A percentile compares a stretch with the other conserved stretches of the same genome.
Evolutionary conservation across 2,329 filamentous ascomycete genomes (phyloP).

Genomic region (Lasiodiplodia theobromae): DNA sequence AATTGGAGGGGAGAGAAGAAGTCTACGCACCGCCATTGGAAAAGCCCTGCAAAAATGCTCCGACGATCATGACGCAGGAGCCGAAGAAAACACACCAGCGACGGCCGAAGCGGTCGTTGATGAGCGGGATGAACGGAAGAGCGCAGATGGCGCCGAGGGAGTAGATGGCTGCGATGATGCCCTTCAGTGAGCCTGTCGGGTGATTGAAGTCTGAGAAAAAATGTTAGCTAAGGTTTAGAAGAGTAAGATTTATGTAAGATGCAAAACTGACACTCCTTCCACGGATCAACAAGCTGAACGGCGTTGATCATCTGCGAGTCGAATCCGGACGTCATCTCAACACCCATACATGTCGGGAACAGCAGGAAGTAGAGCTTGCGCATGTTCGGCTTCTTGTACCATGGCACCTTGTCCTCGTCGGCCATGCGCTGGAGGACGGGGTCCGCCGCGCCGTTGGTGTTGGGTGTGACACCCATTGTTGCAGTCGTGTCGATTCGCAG

Average conservation of each 20-base stretch:
- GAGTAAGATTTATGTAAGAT: slow-evolving; percentile 40
- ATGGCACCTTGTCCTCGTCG: slow-evolving; percentile 47
- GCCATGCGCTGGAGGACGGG: slow-evolving; percentile 51
- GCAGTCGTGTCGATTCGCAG: background rate
- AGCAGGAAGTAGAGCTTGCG: slow-evolving; percentile 42
- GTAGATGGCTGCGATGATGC: slow-evolving; percentile 38
- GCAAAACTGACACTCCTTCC: slow-evolving; percentile 34
- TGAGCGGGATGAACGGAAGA: slow-evolving; percentile 37
- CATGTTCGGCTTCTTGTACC: slow-evolving; percentile 41
- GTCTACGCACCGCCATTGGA: slow-evolving; percentile 47
- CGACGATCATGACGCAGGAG: slow-evolving; percentile 29
- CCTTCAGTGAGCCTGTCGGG: slow-evolving; percentile 34
- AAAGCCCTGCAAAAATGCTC: slow-evolving; percentile 37
- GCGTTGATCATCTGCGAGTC: slow-evolving; percentile 39
- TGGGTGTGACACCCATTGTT: slow-evolving; percentile 39
- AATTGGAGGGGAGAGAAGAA: too few species aligned
- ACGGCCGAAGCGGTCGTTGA: slow-evolving; percentile 38
- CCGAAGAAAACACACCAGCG: slow-evolving; percentile 34
- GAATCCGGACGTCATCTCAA: slow-evolving; percentile 32
- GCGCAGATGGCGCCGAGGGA: slow-evolving; percentile 38
- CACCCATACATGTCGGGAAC: slow-evolving; percentile 45
- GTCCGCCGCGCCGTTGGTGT: slow-evolving; percentile 42
- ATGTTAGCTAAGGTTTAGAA: background rate
- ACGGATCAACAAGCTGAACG: slow-evolving; percentile 37
- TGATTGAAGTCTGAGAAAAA: slow-evolving; percentile 35